Evolutionary conservation across 208 protist species (phyloP).

Genomic region (Willaertia magna): DNA sequence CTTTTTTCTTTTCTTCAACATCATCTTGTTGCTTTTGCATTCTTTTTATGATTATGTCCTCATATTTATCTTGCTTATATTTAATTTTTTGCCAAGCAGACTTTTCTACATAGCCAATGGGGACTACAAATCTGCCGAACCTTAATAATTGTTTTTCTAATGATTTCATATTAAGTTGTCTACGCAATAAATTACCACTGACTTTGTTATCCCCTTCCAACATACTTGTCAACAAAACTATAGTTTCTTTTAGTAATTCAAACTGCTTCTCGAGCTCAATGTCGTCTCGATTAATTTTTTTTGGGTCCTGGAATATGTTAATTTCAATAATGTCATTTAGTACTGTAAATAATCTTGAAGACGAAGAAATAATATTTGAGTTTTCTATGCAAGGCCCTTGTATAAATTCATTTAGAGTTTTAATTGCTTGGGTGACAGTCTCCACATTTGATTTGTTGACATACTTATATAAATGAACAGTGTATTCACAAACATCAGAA

Average conservation of each 20-base stretch:
- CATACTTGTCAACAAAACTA: background rate
- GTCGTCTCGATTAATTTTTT: background rate
- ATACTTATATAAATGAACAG: background rate
- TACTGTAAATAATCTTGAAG: background rate
- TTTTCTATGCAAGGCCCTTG: background rate
- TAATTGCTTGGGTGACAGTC: background rate
- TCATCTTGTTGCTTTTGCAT: background rate
- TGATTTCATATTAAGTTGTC: background rate
- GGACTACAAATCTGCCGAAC: too few species aligned
- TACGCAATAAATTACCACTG: background rate
- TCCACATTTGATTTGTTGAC: background rate
- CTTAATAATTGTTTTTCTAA: background rate
- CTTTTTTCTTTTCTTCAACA: background rate
- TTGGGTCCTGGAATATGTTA: background rate
- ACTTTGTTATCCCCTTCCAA: background rate
- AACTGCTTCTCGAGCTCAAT: background rate
- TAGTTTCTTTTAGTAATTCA: background rate
- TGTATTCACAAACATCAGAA: conserved; percentile 13
- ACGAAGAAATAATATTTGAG: background rate
- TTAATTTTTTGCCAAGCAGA: too few species aligned
- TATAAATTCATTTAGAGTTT: background rate
- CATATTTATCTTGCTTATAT: too few species aligned
- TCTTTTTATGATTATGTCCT: too few species aligned
- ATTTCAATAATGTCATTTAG: background rate
- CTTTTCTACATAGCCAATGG: background rate